A percentile compares a stretch with the other conserved stretches of the same genome.
These are phyloP conservation scores for Gremmenia infestans DNA, from an alignment of 2,329 filamentous ascomycete species.

Conservation along the genomic window DNA sequence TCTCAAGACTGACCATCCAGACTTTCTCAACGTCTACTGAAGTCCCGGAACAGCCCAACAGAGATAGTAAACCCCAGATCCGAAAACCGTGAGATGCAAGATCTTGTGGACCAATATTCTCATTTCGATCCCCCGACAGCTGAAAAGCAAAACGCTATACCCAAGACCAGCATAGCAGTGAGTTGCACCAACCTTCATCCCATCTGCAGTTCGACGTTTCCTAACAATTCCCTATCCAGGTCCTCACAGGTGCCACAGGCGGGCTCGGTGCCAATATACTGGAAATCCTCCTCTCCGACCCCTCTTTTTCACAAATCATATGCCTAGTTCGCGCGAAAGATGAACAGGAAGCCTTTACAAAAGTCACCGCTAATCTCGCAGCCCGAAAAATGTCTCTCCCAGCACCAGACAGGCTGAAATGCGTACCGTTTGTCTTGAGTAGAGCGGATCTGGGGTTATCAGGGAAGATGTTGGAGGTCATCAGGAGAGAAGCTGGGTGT, in stretches of 20 bases:
- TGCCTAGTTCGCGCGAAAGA: slow-evolving; percentile 50
- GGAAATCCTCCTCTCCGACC: slow-evolving; percentile 36
- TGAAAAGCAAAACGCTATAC: background rate
- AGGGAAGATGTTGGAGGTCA: slow-evolving; percentile 34
- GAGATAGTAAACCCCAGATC: slow-evolving; percentile 32
- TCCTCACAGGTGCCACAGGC: slow-evolving; percentile 47
- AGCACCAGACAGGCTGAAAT: slow-evolving; percentile 31
- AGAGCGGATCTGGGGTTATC: slow-evolving; percentile 44
- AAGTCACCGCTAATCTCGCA: slow-evolving; percentile 40
- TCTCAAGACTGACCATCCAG: background rate
- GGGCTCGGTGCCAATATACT: slow-evolving; percentile 48
- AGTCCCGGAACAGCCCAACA: slow-evolving; percentile 11
- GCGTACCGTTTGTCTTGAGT: slow-evolving; percentile 45
- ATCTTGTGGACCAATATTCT: slow-evolving; percentile 33
- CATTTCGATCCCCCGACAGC: background rate
- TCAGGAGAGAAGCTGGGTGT: slow-evolving; percentile 41
- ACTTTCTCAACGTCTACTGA: slow-evolving; percentile 5
- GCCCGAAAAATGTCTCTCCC: background rate
- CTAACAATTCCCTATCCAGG: background rate
- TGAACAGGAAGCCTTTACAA: slow-evolving; percentile 36
- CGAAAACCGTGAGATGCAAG: slow-evolving; percentile 35
- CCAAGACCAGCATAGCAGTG: no score
- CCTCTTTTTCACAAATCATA: slow-evolving; percentile 42
- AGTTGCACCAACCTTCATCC: background rate
- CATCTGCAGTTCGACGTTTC: no score